Percentiles rank a stretch among this genome's conserved stretches.
Evolutionary conservation across 495 filamentous ascomycete species (phyloP).

Genomic region (Penicillium silybi): DNA sequence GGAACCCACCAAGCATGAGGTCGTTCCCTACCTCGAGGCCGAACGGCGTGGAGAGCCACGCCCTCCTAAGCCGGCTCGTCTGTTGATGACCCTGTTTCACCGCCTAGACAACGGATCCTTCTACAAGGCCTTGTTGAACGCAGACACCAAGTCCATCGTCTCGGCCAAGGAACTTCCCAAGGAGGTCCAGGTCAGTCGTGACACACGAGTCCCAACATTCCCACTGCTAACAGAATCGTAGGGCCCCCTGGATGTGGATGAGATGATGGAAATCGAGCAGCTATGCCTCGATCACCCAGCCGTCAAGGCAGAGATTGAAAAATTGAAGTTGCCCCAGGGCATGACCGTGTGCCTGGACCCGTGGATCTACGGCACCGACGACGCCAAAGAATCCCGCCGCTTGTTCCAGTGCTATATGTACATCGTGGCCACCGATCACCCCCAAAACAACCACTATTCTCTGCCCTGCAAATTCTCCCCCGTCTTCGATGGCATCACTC

Average conservation of each 20-base stretch:
- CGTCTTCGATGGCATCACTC: conserved; percentile 61
- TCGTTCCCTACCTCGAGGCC: conserved; percentile 40
- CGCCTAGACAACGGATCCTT: conserved; percentile 40
- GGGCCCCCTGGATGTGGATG: conserved; percentile 39
- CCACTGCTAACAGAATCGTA: too few species aligned
- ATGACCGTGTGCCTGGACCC: conserved; percentile 42
- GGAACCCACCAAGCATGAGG: conserved; percentile 40
- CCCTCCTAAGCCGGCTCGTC: conserved; percentile 33
- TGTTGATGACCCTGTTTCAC: conserved; percentile 40
- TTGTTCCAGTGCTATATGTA: conserved; percentile 47
- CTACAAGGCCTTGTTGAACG: conserved; percentile 42
- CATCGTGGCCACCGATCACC: conserved; percentile 34
- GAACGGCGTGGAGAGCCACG: conserved; percentile 32
- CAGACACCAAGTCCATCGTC: conserved; percentile 35
- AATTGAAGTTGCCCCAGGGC: conserved; percentile 36
- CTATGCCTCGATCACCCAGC: conserved; percentile 36
- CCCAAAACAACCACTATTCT: conserved; percentile 68
- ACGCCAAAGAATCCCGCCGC: conserved; percentile 33
- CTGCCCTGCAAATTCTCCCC: conserved; percentile 75
- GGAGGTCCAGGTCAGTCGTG: too few species aligned
- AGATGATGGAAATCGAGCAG: conserved; percentile 40
- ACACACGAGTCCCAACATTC: too few species aligned
- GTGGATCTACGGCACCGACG: conserved; percentile 44
- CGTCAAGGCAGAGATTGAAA: conserved; percentile 43
- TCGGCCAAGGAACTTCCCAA: conserved; percentile 39